Evolutionary conservation across 352 stramenopile genomes (phyloP), one percentile per base, ranked within the genome.

Genomic region (Phytophthora ramorum): DNA sequence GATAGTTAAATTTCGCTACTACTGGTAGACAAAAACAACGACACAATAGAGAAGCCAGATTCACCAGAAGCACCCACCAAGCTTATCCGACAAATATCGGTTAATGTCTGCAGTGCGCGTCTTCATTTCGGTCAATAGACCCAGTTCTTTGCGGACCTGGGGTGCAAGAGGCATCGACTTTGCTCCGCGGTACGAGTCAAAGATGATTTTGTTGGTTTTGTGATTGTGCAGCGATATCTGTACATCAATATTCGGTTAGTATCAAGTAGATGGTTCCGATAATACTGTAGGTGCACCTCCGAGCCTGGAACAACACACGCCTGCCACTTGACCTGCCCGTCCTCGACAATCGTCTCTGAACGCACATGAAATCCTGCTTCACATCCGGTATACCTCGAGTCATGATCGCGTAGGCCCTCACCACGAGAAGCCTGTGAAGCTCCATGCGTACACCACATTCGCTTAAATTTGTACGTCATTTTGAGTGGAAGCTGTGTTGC

Each of bases 31-130:
- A 17, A n/a, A 17, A 16, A 12, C 16, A 38, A 4, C 7, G 4
- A n/a, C 3, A 14, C 8, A 41, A 35, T 13, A 1, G 10, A 12
- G 35, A 48, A 26, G 8, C 14, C 4, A 40, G 26, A 49, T 49
- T 48, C 51, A 49, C 37, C 20, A 58, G 4, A 41, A 28, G 34
- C 37, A 62, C 41, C 30, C 54, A 62, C 54, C 54, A 14, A 62
- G 43, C 30, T 45, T 48, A 14, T 62, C 41, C n/a, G 52, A 51
- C 14, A 55, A 26, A 14, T 63, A 63, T 13, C 55, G 44, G 12
- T 54, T 55, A 19, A 55, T 55, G 19, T 54, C 4, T 2, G 41
- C 17, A 19, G 40, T 60, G 24, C 40, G 14, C 13, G 28, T 52
- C 28, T 60, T 60, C 41, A 60, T 51, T 2, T 60, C 40, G 6